These are phyloP conservation scores for Leccinum olivaceopallidum DNA, from an alignment of 768 basidiomycete species.

Conservation along the genomic window DNA sequence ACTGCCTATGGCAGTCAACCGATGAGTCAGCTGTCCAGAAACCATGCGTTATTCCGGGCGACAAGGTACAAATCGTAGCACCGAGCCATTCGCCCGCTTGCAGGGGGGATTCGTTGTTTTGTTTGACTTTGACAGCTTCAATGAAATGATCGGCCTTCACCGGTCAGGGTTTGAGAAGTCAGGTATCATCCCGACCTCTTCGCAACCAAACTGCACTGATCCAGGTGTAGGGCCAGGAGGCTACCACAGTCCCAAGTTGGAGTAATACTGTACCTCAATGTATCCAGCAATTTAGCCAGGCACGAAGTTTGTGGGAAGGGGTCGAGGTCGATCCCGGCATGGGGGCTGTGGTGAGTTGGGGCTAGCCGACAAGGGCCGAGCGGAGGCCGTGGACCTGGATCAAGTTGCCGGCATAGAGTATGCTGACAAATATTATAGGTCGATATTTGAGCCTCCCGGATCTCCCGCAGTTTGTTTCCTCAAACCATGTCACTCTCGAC, in stretches of 20 bases:
- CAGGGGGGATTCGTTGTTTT: neutral
- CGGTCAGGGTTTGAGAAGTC: too few species aligned
- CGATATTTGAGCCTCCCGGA: neutral
- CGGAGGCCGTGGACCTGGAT: neutral
- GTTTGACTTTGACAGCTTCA: neutral
- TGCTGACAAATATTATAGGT: neutral
- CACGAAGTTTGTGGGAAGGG: too few species aligned
- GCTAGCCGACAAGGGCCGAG: neutral
- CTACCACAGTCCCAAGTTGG: neutral
- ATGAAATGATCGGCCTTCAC: neutral
- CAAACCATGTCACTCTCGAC: slow-evolving; percentile 13
- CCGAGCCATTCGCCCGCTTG: neutral
- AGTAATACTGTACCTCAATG: too few species aligned
- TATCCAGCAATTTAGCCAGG: too few species aligned
- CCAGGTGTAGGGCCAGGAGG: neutral
- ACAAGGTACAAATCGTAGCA: too few species aligned
- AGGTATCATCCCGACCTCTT: neutral
- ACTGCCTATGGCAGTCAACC: too few species aligned
- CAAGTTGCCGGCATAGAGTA: neutral
- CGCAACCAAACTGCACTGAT: neutral
- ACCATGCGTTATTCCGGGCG: too few species aligned
- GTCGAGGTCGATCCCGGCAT: too few species aligned
- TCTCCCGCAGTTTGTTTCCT: neutral
- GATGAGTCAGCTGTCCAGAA: too few species aligned
- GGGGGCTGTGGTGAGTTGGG: too few species aligned